Percentiles rank a stretch among this genome's conserved stretches.
phyloP scores from a whole-genome alignment of 2,329 filamentous ascomycete genomes.

The Beauveria scarabaeidicola region DNA sequence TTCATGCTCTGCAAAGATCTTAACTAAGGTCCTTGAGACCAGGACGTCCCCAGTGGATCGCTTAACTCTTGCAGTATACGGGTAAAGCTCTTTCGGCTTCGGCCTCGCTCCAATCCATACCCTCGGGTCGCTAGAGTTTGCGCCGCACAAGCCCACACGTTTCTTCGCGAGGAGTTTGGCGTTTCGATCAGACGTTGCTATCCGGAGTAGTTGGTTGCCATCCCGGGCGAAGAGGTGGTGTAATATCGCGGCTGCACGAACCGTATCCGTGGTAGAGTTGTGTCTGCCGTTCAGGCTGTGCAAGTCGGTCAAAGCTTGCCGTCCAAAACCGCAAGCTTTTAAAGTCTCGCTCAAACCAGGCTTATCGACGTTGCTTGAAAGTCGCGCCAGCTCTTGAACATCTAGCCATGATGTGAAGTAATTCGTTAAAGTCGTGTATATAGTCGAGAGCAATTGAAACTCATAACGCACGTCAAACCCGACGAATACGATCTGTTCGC shows the following conservation, averaged over 20 bases:
- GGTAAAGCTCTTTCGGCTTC: slow-evolving; percentile 2
- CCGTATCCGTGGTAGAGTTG: not conserved
- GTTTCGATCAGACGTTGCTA: not conserved
- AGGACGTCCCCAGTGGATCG: not conserved
- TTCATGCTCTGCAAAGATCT: not conserved
- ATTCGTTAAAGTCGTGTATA: not conserved
- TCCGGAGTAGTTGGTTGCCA: not conserved
- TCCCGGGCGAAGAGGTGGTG: not conserved
- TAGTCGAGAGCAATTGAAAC: not conserved
- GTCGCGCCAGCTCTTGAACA: not conserved
- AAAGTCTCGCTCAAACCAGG: not conserved
- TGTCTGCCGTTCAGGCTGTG: not conserved
- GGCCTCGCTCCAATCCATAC: not conserved
- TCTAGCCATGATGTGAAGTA: not conserved
- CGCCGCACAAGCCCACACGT: not conserved
- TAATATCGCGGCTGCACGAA: not conserved
- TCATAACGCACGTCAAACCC: not conserved
- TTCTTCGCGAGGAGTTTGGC: not conserved
- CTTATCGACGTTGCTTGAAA: not conserved
- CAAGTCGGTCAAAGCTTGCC: not conserved
- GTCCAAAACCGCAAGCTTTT: not conserved
- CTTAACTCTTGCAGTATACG: not conserved
- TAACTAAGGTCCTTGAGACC: not conserved
- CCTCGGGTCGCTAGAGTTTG: not conserved
- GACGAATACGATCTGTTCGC: not conserved